Conservation (phyloP, 164 flowering plant genomes). For the Vitis labrusca region DNA sequence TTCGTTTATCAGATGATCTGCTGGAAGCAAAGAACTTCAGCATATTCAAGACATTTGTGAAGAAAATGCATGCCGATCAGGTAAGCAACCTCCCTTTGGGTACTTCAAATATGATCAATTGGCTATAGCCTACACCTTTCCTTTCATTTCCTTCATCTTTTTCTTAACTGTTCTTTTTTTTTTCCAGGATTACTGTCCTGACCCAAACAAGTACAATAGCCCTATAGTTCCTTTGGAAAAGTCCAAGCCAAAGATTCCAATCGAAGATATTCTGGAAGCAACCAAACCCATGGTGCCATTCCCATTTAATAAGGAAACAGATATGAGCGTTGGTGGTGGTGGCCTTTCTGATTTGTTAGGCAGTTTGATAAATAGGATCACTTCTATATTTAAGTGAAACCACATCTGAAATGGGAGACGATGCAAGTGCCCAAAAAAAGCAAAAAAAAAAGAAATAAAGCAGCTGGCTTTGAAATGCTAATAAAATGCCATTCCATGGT, state of each 20-base stretch:
- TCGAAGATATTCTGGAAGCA: constrained; percentile 63
- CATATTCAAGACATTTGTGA: constrained; percentile 63
- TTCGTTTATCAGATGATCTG: constrained; percentile 59
- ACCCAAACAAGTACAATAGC: constrained; percentile 37
- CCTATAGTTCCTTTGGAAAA: constrained; percentile 42
- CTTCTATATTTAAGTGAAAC: constrained; percentile 14
- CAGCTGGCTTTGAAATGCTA: neutral
- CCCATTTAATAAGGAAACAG: constrained; percentile 63
- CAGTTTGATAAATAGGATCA: constrained; percentile 15
- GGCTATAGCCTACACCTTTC: neutral
- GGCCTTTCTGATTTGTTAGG: constrained; percentile 19
- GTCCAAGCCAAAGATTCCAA: constrained; percentile 58
- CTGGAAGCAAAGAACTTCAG: constrained; percentile 43
- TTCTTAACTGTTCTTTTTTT: neutral
- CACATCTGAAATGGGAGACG: neutral
- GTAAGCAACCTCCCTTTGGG: constrained; percentile 24
- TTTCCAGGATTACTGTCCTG: constrained; percentile 57
- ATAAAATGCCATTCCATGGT: constrained; percentile 1
- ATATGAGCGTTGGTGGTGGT: constrained; percentile 49
- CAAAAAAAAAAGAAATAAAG: constrained; percentile 1
- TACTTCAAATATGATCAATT: neutral
- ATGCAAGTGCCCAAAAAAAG: neutral
- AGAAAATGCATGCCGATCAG: constrained; percentile 84
- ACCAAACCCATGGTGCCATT: constrained; percentile 54
- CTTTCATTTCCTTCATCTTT: neutral